Conservation (phyloP, 1,284 basidiomycete genomes). For the Vanrija sp. region DNA sequence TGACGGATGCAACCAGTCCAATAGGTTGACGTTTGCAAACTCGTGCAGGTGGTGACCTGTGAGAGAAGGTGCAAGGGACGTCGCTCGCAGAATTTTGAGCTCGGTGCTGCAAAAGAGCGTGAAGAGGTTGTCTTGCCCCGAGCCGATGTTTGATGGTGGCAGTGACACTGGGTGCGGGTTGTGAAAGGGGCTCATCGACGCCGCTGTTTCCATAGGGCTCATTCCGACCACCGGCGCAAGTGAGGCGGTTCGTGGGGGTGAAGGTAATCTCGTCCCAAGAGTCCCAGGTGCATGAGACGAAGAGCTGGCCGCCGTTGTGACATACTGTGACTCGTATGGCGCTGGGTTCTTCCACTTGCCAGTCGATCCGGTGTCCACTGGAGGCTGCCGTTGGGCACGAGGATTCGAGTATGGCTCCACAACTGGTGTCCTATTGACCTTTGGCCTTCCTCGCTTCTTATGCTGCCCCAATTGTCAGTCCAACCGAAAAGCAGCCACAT, state of each 20-base stretch:
- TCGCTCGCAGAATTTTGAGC: conserved; percentile 37
- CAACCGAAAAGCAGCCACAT: not conserved
- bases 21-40: conserved; percentile 34
- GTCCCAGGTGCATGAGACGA: not conserved
- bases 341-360: conserved; percentile 29
- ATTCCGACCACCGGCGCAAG: not conserved
- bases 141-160: not conserved
- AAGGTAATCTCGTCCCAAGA: conserved; percentile 1
- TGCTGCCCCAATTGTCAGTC: conserved; percentile 22
- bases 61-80: conserved; percentile 22
- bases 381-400: conserved; percentile 4
- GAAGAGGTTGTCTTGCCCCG: conserved; percentile 19
- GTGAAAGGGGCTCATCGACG: not conserved
- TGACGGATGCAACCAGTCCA: conserved; percentile 38
- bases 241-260: conserved; percentile 3
- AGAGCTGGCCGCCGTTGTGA: conserved; percentile 5
- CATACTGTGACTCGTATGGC: conserved; percentile 22
- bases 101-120: conserved; percentile 41
- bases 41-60: conserved; percentile 43
- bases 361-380: not conserved
- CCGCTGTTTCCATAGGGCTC: not conserved
- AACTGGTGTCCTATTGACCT: conserved; percentile 31
- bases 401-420: conserved; percentile 30
- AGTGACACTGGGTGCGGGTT: not conserved
- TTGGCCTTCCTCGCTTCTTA: conserved; percentile 46